phyloP scores from a whole-genome alignment of 768 basidiomycete species.

The Leccinellum luteum region DNA sequence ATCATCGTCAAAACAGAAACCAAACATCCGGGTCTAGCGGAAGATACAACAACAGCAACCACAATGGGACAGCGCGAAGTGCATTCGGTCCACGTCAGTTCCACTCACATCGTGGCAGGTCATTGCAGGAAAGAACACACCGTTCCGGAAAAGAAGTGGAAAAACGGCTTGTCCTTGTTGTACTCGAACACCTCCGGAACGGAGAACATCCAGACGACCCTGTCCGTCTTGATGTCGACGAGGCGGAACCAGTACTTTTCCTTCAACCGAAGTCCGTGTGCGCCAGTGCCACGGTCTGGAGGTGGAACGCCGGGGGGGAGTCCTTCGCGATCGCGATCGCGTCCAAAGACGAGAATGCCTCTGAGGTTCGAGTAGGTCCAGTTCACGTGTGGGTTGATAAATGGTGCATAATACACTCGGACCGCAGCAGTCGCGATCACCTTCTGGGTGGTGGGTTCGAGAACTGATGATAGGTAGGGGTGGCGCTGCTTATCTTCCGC shows the following conservation, averaged over 20 bases:
- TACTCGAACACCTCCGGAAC: slow-evolving; percentile 64
- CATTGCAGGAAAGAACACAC: slow-evolving; percentile 43
- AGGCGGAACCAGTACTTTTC: slow-evolving; percentile 63
- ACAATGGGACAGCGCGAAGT: neutral
- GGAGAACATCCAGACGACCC: slow-evolving; percentile 67
- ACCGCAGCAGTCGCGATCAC: slow-evolving; percentile 54
- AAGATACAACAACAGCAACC: neutral
- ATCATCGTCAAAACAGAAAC: slow-evolving; percentile 59
- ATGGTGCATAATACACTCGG: slow-evolving; percentile 61
- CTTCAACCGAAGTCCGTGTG: slow-evolving; percentile 28
- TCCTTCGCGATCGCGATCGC: slow-evolving; percentile 32
- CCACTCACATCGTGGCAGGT: neutral
- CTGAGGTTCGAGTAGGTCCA: slow-evolving; percentile 62
- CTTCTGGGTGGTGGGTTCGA: slow-evolving; percentile 40
- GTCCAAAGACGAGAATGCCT: slow-evolving; percentile 57
- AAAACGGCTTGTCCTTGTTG: slow-evolving; percentile 84
- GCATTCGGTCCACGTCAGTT: neutral
- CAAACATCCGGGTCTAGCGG: slow-evolving; percentile 44
- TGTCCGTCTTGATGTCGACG: slow-evolving; percentile 52
- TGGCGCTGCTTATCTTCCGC: slow-evolving; percentile 38
- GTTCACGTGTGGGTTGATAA: slow-evolving; percentile 42
- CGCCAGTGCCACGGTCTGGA: slow-evolving; percentile 17
- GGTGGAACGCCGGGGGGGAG: slow-evolving; percentile 22
- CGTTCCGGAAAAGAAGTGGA: slow-evolving; percentile 84
- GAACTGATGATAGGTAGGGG: slow-evolving; percentile 39